phyloP scores from a whole-genome alignment of 305 asterid species.

The Striga hermonthica region DNA sequence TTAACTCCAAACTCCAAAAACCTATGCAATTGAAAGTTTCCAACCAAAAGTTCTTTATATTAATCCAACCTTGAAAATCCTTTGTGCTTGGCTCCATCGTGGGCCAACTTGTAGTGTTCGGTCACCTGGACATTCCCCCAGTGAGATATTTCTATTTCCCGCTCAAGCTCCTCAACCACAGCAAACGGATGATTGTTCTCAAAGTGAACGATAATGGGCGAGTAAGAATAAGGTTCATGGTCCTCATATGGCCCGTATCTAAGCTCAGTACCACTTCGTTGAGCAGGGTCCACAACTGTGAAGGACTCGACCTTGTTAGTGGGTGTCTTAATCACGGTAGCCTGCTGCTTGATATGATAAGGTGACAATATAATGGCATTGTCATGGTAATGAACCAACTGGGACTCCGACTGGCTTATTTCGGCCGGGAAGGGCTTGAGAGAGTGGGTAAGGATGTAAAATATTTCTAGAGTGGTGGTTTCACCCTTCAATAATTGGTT shows the following conservation, averaged over 20 bases:
- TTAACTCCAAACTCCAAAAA: slow-evolving; percentile 28
- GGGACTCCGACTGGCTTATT: slow-evolving; percentile 87
- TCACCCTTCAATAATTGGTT: slow-evolving; percentile 64
- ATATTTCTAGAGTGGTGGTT: slow-evolving; percentile 61
- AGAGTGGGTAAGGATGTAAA: slow-evolving; percentile 68
- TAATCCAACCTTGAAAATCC: slow-evolving; percentile 84
- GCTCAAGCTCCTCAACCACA: slow-evolving; percentile 97
- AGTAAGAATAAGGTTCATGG: slow-evolving; percentile 55
- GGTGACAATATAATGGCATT: slow-evolving; percentile 85
- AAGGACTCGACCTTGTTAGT: slow-evolving; percentile 78
- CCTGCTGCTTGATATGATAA: slow-evolving; percentile 68
- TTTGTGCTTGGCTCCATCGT: slow-evolving; percentile 91
- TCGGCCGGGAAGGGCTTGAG: slow-evolving; percentile 90
- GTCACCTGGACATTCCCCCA: slow-evolving; percentile 96
- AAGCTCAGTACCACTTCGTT: slow-evolving; percentile 61
- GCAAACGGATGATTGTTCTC: slow-evolving; percentile 91
- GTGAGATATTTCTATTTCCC: slow-evolving; percentile 91
- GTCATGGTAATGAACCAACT: slow-evolving; percentile 86
- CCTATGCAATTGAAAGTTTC: slow-evolving; percentile 17
- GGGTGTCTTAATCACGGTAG: slow-evolving; percentile 70
- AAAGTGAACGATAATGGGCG: slow-evolving; percentile 70
- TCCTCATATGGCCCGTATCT: slow-evolving; percentile 86
- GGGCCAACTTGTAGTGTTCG: slow-evolving; percentile 72
- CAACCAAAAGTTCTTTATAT: slow-evolving; percentile 12
- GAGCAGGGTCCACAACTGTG: slow-evolving; percentile 73